A percentile compares a stretch with the other conserved stretches of the same genome.
Evolutionary conservation across 83 land plant species (phyloP).

Genomic region (Picea engelmannii): DNA sequence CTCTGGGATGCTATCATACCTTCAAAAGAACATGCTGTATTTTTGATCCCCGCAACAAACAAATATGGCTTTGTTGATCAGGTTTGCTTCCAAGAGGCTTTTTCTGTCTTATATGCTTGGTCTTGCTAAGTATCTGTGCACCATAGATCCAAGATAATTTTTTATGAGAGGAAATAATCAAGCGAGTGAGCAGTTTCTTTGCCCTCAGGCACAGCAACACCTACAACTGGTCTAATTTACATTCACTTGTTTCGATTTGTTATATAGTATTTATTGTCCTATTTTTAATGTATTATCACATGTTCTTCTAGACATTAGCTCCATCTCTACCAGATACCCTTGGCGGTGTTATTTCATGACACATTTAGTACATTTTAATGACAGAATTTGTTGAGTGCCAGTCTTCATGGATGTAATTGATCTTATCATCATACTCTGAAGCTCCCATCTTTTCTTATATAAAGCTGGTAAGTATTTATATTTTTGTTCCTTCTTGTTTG

Average conservation of each 20-base stretch:
- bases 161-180: too few relatives aligned
- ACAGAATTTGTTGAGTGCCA: background rate
- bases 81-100: conserved; percentile 23
- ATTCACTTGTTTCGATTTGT: background rate
- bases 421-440: background rate
- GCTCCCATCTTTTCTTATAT: background rate
- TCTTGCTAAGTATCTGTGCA: background rate
- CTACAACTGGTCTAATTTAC: background rate
- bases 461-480: background rate
- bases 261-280: background rate
- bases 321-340: too few relatives aligned
- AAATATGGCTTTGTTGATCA: conserved; percentile 69
- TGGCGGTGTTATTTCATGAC: too few relatives aligned
- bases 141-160: background rate
- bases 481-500: background rate
- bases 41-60: conserved; percentile 53
- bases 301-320: too few relatives aligned
- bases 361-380: background rate
- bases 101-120: conserved; percentile 7
- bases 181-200: too few relatives aligned
- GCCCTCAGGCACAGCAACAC: too few relatives aligned
- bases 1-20: conserved; percentile 78
- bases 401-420: background rate
- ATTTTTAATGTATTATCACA: too few relatives aligned
- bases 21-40: conserved; percentile 54